A percentile compares a stretch with the other conserved stretches of the same genome.
Conservation (phyloP, 1,284 basidiomycete genomes). For the Ustanciosporium gigantosporum region DNA sequence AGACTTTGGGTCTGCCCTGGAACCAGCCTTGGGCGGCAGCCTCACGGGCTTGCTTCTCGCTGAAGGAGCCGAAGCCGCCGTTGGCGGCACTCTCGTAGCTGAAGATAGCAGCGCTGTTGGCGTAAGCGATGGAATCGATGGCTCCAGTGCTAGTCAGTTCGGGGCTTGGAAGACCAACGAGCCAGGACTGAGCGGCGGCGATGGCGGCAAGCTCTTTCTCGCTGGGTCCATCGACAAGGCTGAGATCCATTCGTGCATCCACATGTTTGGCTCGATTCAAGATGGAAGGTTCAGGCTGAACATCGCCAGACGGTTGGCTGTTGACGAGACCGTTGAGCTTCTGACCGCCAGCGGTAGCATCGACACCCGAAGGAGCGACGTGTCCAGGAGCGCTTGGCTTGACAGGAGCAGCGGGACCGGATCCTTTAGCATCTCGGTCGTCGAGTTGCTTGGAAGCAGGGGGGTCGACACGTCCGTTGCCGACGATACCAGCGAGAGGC, state of each 20-base stretch:
- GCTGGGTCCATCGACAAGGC: constrained; percentile 27
- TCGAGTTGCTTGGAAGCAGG: constrained; percentile 47
- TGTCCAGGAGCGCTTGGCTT: constrained; percentile 24
- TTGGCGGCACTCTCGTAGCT: constrained; percentile 58
- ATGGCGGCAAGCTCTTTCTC: constrained; percentile 38
- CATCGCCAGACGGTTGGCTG: constrained; percentile 22
- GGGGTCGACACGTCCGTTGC: constrained; percentile 22
- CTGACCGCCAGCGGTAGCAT: constrained; percentile 32
- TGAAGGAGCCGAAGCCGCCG: constrained; percentile 52
- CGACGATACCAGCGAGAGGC: constrained; percentile 11
- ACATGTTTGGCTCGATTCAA: constrained; percentile 40
- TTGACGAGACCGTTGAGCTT: constrained; percentile 42
- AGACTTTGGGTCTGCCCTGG: constrained; percentile 47
- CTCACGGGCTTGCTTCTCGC: constrained; percentile 45
- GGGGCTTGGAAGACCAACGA: constrained; percentile 38
- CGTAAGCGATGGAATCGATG: constrained; percentile 56
- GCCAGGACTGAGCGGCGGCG: constrained; percentile 40
- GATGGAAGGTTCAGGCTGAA: constrained; percentile 36
- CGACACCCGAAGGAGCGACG: constrained; percentile 33
- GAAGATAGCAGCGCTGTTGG: constrained; percentile 53
- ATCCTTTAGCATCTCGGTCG: constrained; percentile 35
- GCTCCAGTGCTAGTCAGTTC: constrained; percentile 42
- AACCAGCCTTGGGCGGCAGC: constrained; percentile 34
- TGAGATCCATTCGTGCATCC: constrained; percentile 44
- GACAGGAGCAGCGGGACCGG: constrained; percentile 21